Evolutionary conservation across 108 stramenopile species (phyloP).

Genomic region (Chaetoceros muelleri): DNA sequence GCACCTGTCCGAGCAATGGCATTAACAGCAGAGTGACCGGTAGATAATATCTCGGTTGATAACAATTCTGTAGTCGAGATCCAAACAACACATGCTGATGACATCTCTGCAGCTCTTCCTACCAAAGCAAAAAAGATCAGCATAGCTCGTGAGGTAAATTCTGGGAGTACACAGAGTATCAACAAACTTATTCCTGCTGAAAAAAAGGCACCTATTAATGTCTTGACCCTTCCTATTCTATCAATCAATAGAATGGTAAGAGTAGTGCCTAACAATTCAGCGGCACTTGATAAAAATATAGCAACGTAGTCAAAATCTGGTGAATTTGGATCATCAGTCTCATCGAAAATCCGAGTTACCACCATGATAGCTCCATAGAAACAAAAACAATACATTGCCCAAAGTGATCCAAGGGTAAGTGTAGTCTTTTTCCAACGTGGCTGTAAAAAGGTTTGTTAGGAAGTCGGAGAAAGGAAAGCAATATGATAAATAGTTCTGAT

Average conservation of each 20-base stretch:
- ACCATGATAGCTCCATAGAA: slow-evolving; percentile 57
- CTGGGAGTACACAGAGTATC: neutral
- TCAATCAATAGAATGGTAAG: slow-evolving; percentile 48
- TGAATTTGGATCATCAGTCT: slow-evolving; percentile 3
- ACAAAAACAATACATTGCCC: slow-evolving; percentile 54
- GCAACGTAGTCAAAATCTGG: slow-evolving; percentile 56
- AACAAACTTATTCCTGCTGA: neutral
- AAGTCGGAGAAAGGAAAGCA: neutral
- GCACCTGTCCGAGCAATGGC: neutral
- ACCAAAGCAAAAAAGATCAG: neutral
- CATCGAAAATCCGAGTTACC: slow-evolving; percentile 57
- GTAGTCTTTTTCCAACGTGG: slow-evolving; percentile 28
- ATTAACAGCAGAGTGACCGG: slow-evolving; percentile 41
- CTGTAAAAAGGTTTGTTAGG: slow-evolving; percentile 6
- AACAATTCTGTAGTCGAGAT: slow-evolving; percentile 65
- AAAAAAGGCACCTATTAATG: neutral
- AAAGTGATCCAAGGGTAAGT: slow-evolving; percentile 32
- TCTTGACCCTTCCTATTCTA: slow-evolving; percentile 37
- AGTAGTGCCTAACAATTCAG: slow-evolving; percentile 57
- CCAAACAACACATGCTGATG: slow-evolving; percentile 19
- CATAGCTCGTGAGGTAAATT: neutral
- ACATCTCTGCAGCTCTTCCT: neutral
- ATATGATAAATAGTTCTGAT: neutral
- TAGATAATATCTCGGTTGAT: slow-evolving; percentile 60
- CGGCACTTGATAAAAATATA: slow-evolving; percentile 50